These are phyloP conservation scores for Trichophyton verrucosum DNA, from an alignment of 2,329 filamentous ascomycete genomes.

Conservation along the genomic window DNA sequence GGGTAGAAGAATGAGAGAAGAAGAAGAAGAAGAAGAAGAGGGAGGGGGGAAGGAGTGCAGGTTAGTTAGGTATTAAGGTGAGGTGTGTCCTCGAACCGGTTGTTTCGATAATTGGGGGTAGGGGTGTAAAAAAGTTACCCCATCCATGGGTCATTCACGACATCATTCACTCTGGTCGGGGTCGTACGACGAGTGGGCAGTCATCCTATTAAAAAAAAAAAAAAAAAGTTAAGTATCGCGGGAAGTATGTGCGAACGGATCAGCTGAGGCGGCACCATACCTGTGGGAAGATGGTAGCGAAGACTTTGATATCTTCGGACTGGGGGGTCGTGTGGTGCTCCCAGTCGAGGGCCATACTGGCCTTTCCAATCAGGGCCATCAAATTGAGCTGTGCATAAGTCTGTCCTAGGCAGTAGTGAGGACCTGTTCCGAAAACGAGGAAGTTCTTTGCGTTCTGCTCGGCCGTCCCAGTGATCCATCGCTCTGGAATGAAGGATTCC, in stretches of 20 bases:
- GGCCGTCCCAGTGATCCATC: slow-evolving; percentile 81
- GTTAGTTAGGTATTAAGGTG: slow-evolving; percentile 12
- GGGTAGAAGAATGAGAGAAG: not conserved
- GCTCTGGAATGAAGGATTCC: slow-evolving; percentile 77
- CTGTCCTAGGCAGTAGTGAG: slow-evolving; percentile 94
- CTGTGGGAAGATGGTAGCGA: slow-evolving; percentile 95
- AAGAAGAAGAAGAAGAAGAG: slow-evolving; percentile 10
- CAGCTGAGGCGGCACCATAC: slow-evolving; percentile 40
- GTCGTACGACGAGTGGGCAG: slow-evolving; percentile 62
- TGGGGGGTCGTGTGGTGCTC: slow-evolving; percentile 68
- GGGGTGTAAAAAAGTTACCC: not conserved
- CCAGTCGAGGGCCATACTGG: slow-evolving; percentile 78
- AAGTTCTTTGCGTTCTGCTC: slow-evolving; percentile 92
- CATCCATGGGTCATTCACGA: not conserved
- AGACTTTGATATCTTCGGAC: slow-evolving; percentile 95
- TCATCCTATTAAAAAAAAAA: slow-evolving; percentile 50
- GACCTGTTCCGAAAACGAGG: slow-evolving; percentile 87
- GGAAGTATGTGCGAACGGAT: slow-evolving; percentile 10
- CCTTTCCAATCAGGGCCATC: slow-evolving; percentile 81
- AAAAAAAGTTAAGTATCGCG: slow-evolving; percentile 2
- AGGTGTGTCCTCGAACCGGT: not conserved
- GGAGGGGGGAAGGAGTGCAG: slow-evolving; percentile 5
- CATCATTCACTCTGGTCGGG: slow-evolving; percentile 24
- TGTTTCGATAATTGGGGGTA: not conserved
- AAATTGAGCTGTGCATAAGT: slow-evolving; percentile 82